A percentile compares a stretch with the other conserved stretches of the same genome.
These are phyloP conservation scores for Zygoascus biomembranicola DNA, from an alignment of 805 yeast species.

Conservation along the genomic window DNA sequence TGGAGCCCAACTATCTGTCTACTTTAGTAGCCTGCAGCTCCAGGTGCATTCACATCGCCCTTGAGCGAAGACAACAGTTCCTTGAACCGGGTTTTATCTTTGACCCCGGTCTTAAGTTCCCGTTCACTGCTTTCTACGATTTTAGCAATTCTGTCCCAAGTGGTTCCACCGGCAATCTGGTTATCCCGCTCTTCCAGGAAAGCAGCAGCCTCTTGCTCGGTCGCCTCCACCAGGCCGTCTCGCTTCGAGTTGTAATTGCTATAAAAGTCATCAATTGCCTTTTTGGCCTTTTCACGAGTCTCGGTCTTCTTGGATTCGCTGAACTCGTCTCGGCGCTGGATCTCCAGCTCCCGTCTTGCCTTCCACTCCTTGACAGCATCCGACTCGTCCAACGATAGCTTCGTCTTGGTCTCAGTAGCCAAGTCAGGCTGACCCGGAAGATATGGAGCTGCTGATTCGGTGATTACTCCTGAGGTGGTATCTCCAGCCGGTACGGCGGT, in stretches of 20 bases:
- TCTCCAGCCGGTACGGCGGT: background rate
- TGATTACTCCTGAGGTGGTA: slow-evolving; percentile 11
- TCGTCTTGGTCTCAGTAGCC: slow-evolving; percentile 15
- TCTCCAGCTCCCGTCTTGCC: slow-evolving; percentile 69
- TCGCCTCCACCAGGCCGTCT: slow-evolving; percentile 56
- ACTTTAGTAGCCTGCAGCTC: slow-evolving; percentile 54
- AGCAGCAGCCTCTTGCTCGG: slow-evolving; percentile 58
- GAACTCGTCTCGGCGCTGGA: slow-evolving; percentile 68
- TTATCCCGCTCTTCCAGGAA: slow-evolving; percentile 69
- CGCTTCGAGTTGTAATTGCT: slow-evolving; percentile 82
- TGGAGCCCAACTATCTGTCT: background rate
- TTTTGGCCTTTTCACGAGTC: slow-evolving; percentile 66
- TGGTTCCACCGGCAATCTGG: slow-evolving; percentile 34
- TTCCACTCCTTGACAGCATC: slow-evolving; percentile 70
- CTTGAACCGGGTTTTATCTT: slow-evolving; percentile 63
- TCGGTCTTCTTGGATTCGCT: slow-evolving; percentile 56
- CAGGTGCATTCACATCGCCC: slow-evolving; percentile 67
- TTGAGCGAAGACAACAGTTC: slow-evolving; percentile 55
- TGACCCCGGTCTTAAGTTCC: slow-evolving; percentile 37
- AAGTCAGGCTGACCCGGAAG: slow-evolving; percentile 8
- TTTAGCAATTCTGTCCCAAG: slow-evolving; percentile 55
- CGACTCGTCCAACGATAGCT: slow-evolving; percentile 38
- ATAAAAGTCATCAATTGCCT: slow-evolving; percentile 84
- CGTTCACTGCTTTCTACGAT: slow-evolving; percentile 38
- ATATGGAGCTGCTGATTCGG: slow-evolving; percentile 16